Percentiles rank a stretch among this genome's conserved stretches.
phyloP scores from a whole-genome alignment of 306 rosid genomes.

The Fragaria ananassa region DNA sequence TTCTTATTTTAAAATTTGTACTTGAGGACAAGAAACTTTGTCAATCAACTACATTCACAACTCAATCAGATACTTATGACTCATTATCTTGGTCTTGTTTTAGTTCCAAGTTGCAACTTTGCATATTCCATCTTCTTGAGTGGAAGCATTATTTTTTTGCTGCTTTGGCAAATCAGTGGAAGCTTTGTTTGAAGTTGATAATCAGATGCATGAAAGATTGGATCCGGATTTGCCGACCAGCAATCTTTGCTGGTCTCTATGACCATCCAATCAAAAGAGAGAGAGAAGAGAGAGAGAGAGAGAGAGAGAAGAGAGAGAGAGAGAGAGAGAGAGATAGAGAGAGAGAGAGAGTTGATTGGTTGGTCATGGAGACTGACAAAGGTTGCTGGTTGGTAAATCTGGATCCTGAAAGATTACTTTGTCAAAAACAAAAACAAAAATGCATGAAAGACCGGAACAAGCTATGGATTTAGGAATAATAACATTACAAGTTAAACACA shows the following conservation, averaged over 20 bases:
- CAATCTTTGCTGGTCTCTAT: no score
- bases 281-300: no score
- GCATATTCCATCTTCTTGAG: background rate
- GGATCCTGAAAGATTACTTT: background rate
- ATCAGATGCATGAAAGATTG: background rate
- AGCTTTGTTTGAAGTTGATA: slow-evolving; percentile 5
- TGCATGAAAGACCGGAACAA: background rate
- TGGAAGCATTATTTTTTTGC: background rate
- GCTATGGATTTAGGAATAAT: background rate
- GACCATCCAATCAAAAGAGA: no score
- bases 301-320: no score
- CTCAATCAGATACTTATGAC: background rate
- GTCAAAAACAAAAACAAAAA: background rate
- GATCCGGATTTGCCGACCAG: no score
- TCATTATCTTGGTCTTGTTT: background rate
- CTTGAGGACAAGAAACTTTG: background rate
- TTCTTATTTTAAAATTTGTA: slow-evolving; percentile 4
- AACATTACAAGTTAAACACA: background rate
- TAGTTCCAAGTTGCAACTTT: slow-evolving; percentile 26
- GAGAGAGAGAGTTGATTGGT: no score
- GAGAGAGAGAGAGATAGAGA: no score
- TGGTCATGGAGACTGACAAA: no score
- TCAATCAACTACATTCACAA: background rate
- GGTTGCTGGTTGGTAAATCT: no score
- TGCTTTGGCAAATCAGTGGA: background rate